Evolutionary conservation across 805 yeast genomes (phyloP), one percentile per base, ranked within the genome.

Genomic region (Kodamaea hsintzibuensis): DNA sequence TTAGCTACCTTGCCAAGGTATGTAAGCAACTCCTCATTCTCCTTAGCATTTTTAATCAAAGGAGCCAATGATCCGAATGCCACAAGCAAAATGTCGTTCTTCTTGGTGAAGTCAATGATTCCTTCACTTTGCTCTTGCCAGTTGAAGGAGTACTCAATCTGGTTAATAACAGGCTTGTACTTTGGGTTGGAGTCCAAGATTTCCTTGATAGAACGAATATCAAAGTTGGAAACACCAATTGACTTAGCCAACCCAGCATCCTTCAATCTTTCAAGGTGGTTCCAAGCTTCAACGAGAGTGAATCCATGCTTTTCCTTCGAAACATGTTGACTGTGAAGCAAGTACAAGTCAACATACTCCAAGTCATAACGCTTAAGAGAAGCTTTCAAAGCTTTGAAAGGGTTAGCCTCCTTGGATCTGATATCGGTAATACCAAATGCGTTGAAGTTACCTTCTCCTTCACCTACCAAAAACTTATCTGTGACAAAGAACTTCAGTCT

Each of bases 121-220:
- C 83, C 84, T 55, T 89, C 79, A 38, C 80, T 78, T 55, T 80
- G 80, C 74, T 89, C 96, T 57, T 88, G 89, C 67, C 90, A 78
- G 78, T 90, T 90, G 57, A 96, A 96, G 70, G 90, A 96, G 69
- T 89, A 95, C 77, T 90, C 97, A 60, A 90, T 86, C 74, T 90
- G 96, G 62, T 89, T 79, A 52, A 87, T 88, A 48, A 84, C 88
- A 47, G 96, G 96, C 58, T 78, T 82, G 67, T 43, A 89, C 83
- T 63, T 77, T 81, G 57, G 86, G 83, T 43, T 43, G 55, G 84
- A 82, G 67, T 90, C 82, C 53, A 88, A 72, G 62, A 89, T 75
- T 63, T 91, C 96, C 62, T 81, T 82, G 60, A 90, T 71, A 59
- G 84, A 69, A 37, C 82, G 76, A 59, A 91, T 92, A 55, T 78